These are phyloP conservation scores for Setaria viridis DNA, from an alignment of 202 grass and related monocot genomes.

Conservation along the genomic window DNA sequence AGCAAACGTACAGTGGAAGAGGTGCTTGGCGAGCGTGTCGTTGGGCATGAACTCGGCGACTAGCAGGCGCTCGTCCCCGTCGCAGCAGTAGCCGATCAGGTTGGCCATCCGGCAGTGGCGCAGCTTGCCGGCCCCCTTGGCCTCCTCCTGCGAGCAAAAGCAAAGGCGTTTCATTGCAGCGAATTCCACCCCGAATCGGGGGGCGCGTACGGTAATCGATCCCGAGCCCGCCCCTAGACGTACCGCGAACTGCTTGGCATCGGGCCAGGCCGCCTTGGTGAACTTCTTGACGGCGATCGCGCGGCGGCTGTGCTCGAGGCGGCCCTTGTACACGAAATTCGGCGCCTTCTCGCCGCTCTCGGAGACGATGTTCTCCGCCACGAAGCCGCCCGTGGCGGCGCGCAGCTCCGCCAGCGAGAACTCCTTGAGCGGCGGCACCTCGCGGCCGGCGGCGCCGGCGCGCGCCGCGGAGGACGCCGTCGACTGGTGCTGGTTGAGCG, in stretches of 20 bases:
- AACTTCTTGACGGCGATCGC: slow-evolving; percentile 99
- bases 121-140: slow-evolving; percentile 84
- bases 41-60: slow-evolving; percentile 97
- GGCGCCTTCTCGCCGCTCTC: slow-evolving; percentile 96
- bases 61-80: slow-evolving; percentile 94
- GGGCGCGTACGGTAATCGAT: background rate
- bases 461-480: background rate
- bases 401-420: slow-evolving; percentile 80
- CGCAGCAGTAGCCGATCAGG: slow-evolving; percentile 97
- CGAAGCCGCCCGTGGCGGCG: slow-evolving; percentile 74
- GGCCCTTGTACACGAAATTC: slow-evolving; percentile 88
- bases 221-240: background rate
- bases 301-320: slow-evolving; percentile 53
- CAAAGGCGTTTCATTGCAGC: background rate
- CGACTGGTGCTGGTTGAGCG: slow-evolving; percentile 32
- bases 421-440: slow-evolving; percentile 56
- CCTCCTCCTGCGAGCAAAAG: slow-evolving; percentile 77
- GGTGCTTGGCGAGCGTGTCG: slow-evolving; percentile 95
- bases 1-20: slow-evolving; percentile 85
- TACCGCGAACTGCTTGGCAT: slow-evolving; percentile 97
- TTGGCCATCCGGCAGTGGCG: slow-evolving; percentile 81
- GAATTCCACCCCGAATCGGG: slow-evolving; percentile 1
- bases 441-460: slow-evolving; percentile 1
- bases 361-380: slow-evolving; percentile 78
- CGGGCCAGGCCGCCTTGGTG: slow-evolving; percentile 85